Base-by-base conservation (phyloP, 1,284 basidiomycete species). In the Pseudozyma sp. region DNA sequence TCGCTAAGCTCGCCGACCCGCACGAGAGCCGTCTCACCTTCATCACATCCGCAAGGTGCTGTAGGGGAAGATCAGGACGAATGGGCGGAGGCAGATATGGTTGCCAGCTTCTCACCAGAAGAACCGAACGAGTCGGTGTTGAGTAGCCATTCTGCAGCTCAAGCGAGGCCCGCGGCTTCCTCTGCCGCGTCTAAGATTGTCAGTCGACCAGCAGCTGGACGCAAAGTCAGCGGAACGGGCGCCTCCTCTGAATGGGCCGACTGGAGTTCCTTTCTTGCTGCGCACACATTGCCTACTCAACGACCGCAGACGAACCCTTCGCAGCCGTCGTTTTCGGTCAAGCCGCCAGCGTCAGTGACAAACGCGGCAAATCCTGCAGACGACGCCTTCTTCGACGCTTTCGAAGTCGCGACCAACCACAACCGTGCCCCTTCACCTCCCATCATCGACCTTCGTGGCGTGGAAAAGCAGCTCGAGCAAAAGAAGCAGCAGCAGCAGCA, bases 381-480 rank as follows among this genome's bases (percentile, higher is more conserved):
- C 35, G 77, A 77, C 7, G 74, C 65, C 37, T 76, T 76, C 59
- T 73, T 76, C 37, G 69, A 69, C 34, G 74, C 74, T 11, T 76
- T 76, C 8, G 74, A 76, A 46, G 51, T 61, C 5, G 70, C 70
- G 0, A 68, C 69, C 34, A 65, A 72, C 8, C 57, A 63, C 11
- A 47, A 54, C 19, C 74, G 68, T 4, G 54, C 30, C 0, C 79
- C 79, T 13, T 80, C 78, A 7, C 81, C 78, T 8, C 74, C 75
- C 14, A 77, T 81, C 48, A 78, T 84, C 37, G 82, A 84, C 56
- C 74, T 84, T 24, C 75, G 82, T 6, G 68, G 67, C 6, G 74
- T 81, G 9, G 81, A 84, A 52, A 65, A 66, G 49, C 74, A 77
- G 60, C 67, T 84, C 11, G 71, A 77, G 34, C 54, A 46, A 8